phyloP scores from a whole-genome alignment of 2,329 filamentous ascomycete genomes.

The Alternaria solani region DNA sequence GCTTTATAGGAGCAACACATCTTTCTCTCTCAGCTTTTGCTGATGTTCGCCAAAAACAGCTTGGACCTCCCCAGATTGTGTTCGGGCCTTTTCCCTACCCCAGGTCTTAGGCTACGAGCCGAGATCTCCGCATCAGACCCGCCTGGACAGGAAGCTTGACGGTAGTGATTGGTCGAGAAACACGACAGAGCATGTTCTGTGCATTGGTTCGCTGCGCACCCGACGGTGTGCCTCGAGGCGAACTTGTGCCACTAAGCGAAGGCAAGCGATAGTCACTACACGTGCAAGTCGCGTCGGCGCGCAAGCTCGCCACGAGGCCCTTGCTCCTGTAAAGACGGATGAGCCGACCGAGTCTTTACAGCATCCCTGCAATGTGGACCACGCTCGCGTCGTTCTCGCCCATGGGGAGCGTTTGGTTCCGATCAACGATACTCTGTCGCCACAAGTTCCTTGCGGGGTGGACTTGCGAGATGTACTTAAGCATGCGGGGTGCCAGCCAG shows the following conservation, averaged over 20 bases:
- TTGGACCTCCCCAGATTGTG: slow-evolving; percentile 34
- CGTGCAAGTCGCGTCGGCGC: slow-evolving; percentile 21
- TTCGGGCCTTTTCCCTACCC: slow-evolving; percentile 30
- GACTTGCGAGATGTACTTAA: slow-evolving; percentile 29
- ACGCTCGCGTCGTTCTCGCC: slow-evolving; percentile 6
- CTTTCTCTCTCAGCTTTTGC: slow-evolving; percentile 19
- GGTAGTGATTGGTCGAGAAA: slow-evolving; percentile 23
- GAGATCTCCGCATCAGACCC: slow-evolving; percentile 13
- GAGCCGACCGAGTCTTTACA: slow-evolving; percentile 1
- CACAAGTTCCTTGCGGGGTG: slow-evolving; percentile 22
- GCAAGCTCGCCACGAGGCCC: slow-evolving; percentile 25
- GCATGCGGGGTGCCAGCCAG: slow-evolving; percentile 18
- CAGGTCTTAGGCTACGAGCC: slow-evolving; percentile 26
- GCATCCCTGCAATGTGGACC: slow-evolving; percentile 6
- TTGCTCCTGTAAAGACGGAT: slow-evolving; percentile 2
- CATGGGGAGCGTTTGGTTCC: neutral
- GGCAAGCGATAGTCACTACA: neutral
- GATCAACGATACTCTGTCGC: slow-evolving; percentile 12
- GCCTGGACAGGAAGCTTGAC: slow-evolving; percentile 16
- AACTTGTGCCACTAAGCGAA: slow-evolving; percentile 27
- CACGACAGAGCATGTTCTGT: slow-evolving; percentile 3
- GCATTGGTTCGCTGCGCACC: slow-evolving; percentile 5
- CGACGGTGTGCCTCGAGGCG: slow-evolving; percentile 31
- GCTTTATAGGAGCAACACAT: slow-evolving; percentile 35
- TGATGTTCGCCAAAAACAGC: slow-evolving; percentile 22